Base-by-base conservation (phyloP, 345 rosid genomes). In the Citrus cavaleriei region DNA sequence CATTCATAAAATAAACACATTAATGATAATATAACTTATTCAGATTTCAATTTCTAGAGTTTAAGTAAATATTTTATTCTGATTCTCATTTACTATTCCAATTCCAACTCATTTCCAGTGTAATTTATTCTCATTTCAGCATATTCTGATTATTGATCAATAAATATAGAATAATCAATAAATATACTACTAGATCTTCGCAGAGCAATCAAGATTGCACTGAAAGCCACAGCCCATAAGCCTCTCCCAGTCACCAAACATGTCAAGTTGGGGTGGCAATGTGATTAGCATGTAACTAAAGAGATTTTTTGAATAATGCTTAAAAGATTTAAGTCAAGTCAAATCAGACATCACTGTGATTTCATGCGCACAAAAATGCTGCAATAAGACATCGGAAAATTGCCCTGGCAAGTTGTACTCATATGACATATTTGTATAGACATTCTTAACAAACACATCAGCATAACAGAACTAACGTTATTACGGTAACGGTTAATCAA, bases 31-130 rank as follows among this genome's bases (percentile, higher is more conserved):
- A 46, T 46, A 46, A 46, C 3, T 3, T 3, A 12, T 12, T 46
- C 0, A 0, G 0, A 12, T 46, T 46, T 46, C 3, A 46, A 12
- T 10, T 46, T 12, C 0, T 12, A 46, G 0, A 12, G 0, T 3
- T 12, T 4, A 46, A 46, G 0, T 12, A 46, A 46, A 12, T 1
- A 12, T 46, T 12, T 46, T 40, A 40, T 10, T 10, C 0, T 40
- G 1, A 40, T 10, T 10, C 0, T 40, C 4, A 40, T 40, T 10
- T 3, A 0, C 3, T 12, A 46, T 46, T 46, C 0, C 0, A 0
- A 46, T 46, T 46, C 3, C 16, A 10, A 2, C 2, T 0, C 0
- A 12, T 46, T 46, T 46, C 0, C 0, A 3, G 1, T 12, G 0
- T 12, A 46, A 12, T 46, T 46, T 46, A 46, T 46, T 3, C 0